Evolutionary conservation across 164 flowering plant genomes (phyloP), one percentile per base, ranked within the genome.

Genomic region (Hamamelis virginiana): DNA sequence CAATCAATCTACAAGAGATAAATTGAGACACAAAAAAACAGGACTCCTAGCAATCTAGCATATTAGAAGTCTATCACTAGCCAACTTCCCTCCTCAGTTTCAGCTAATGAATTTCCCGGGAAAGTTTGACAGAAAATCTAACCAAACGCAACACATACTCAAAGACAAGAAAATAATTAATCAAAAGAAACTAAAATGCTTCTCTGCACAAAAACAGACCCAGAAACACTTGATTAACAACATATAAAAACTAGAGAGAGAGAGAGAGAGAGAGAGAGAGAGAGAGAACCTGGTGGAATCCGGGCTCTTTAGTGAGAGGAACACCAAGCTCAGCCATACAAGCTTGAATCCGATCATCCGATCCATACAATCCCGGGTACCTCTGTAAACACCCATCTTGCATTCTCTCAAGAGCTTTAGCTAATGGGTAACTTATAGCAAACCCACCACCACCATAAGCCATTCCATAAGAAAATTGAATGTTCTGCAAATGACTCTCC

Each of bases 251-350:
- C 3, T 9, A 46, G 18, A 26, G 1, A 55, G 41, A 44, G 13
- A 41, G 18, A 56, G 60, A 67, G 64, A 41, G 14, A 58, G 22
- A 68, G 14, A 69, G 8, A 27, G 0, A 62, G 44, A 50, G 1
- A 33, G 57, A 33, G 15, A 28, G 19, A 66, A 11, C 89, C 89
- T 85, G 89, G 62, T 90, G 96, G 69, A 90, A 90, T 0, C 96
- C 96, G 0, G 66, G 68, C 58, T 90, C 86, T 59, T 81, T 87
- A 60, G 96, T 90, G 64, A 90, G 84, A 14, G 96, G 91, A n/a
- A 90, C 96, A 15, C 96, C 96, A 27, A 90, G 90, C 74, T 90
- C 96, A 13, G 92, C 80, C 91, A 89, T 78, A 74, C 95, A 89
- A 50, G 95, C 95, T 51, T 87, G 91, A 69, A 89, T 78, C 68